These are phyloP conservation scores for Liriodendron chinense DNA, from an alignment of 164 flowering plant species.

Conservation along the genomic window DNA sequence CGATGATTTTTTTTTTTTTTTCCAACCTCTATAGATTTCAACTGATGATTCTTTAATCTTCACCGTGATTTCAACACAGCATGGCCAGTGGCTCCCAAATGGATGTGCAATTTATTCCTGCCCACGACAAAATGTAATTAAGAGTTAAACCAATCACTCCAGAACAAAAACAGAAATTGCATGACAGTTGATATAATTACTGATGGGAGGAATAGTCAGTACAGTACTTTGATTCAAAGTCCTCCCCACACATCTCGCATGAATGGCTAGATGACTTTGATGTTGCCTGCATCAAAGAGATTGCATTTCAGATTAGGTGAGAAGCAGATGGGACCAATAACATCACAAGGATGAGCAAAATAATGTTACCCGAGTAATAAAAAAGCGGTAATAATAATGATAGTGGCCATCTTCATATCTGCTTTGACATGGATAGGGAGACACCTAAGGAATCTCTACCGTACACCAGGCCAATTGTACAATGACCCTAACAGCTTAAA, in stretches of 20 bases:
- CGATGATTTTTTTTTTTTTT: neutral
- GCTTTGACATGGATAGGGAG: neutral
- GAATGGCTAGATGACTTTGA: constrained; percentile 38
- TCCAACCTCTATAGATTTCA: neutral
- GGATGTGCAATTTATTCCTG: constrained; percentile 78
- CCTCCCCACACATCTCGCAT: constrained; percentile 78
- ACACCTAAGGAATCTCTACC: neutral
- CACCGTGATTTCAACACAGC: constrained; percentile 55
- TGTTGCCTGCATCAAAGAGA: constrained; percentile 32
- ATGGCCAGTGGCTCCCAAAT: constrained; percentile 77
- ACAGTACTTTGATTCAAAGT: constrained; percentile 72
- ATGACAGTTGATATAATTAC: constrained; percentile 2
- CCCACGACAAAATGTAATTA: neutral
- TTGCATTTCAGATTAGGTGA: neutral
- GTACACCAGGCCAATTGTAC: too few species aligned
- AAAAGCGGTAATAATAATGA: too few species aligned
- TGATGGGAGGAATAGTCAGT: neutral
- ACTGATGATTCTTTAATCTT: neutral
- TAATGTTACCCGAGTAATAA: too few species aligned
- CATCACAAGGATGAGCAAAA: neutral
- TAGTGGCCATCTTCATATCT: neutral
- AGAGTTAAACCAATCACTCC: neutral
- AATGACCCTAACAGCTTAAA: too few species aligned
- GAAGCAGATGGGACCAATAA: neutral
- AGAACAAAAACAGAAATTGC: neutral